Base-by-base conservation (phyloP, 2,329 filamentous ascomycete species). In the Gnomoniopsis sp. region DNA sequence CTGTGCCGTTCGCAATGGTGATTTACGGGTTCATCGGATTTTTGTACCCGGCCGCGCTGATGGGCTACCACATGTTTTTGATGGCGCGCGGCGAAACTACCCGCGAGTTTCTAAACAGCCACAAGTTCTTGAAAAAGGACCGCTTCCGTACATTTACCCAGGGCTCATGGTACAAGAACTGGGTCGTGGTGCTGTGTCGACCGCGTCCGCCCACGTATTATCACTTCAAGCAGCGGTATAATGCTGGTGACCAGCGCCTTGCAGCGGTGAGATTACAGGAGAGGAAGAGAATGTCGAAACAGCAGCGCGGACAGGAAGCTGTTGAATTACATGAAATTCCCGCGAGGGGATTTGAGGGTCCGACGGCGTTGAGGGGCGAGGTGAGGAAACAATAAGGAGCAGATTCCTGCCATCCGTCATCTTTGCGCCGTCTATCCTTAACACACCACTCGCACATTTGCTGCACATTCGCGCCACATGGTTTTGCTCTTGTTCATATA, bases 1-100 rank as follows among this genome's bases (percentile, higher is more conserved):
- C 89, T 41, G 88, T 93, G 1, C 87, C 92, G 0, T 96, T 96
- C 71, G 92, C 91, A 54, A 89, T 98, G 84, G 84, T 92, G 64
- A 86, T 98, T 54, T 95, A 96, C 69, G 89, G 88, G 10, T 75
- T 91, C 49, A 64, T 99, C 44, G 85, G 82, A 1, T 83, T 88
- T 44, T 80, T 88, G 6, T 99, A 99, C 72, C 93, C 93, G 0
- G 84, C 88, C 44, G 90, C 91, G 47, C 78, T 99, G 6, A 90
- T 87, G 78, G 83, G 84, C 22, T 99, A 99, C 71, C 95, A 99
- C 74, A 71, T 98, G 49, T 97, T 96, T 76, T 81, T 99, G 47
- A 91, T 96, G 76, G 89, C 86, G 7, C 83, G 93, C 34, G 95
- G 93, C 51, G 93, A 99, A 77, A 99, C 93, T 0, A 99, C 95